Conservation (phyloP, 1,284 basidiomycete genomes). For the Blastosporella zonata region DNA sequence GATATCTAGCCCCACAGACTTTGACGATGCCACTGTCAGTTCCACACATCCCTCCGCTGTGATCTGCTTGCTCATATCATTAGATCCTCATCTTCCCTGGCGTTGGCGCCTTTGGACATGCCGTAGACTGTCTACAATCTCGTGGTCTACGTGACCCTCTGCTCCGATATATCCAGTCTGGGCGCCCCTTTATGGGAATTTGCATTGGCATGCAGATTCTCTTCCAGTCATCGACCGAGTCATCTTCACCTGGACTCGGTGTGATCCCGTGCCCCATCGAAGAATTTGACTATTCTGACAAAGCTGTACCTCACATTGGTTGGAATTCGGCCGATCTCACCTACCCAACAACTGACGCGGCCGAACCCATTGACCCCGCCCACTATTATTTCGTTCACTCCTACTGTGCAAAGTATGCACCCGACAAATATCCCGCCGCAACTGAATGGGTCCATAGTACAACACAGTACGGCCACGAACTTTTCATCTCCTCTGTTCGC, state of each 20-base stretch:
- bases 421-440: constrained; percentile 47
- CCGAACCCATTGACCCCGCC: constrained; percentile 45
- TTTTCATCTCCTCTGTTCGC: constrained; percentile 87
- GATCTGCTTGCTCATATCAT: constrained; percentile 19
- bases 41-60: constrained; percentile 5
- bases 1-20: constrained; percentile 85
- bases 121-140: constrained; percentile 73
- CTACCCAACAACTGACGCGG: constrained; percentile 35
- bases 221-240: constrained; percentile 84
- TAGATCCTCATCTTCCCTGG: constrained; percentile 97
- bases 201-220: constrained; percentile 98
- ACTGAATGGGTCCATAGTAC: constrained; percentile 82
- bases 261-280: constrained; percentile 70
- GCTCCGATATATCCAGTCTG: constrained; percentile 81
- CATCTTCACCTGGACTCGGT: constrained; percentile 63
- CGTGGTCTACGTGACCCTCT: constrained; percentile 84
- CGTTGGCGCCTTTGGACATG: constrained; percentile 93
- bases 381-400: constrained; percentile 99
- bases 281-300: constrained; percentile 65
- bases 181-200: constrained; percentile 95
- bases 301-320: constrained; percentile 97
- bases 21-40: constrained; percentile 87
- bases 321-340: constrained; percentile 82
- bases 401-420: constrained; percentile 78
- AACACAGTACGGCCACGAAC: constrained; percentile 91